Evolutionary conservation across 2,329 filamentous ascomycete species (phyloP).

Genomic region (Phyllachora maydis): DNA sequence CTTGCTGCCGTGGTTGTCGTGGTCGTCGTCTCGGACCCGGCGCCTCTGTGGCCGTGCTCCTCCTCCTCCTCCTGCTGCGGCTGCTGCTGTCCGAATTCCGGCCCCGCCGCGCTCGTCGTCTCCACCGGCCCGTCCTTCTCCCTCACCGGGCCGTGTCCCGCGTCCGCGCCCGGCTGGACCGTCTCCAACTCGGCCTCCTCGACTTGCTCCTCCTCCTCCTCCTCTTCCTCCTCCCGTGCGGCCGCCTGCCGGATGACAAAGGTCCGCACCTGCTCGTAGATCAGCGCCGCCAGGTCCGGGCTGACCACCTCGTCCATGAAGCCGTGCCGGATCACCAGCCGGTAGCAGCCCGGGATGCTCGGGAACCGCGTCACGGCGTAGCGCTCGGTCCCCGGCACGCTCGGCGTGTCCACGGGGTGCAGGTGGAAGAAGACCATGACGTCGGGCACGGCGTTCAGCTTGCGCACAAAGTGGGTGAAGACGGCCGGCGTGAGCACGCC

Average conservation of each 20-base stretch:
- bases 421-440: slow-evolving; percentile 60
- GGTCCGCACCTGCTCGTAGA: slow-evolving; percentile 34
- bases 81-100: too few relatives aligned
- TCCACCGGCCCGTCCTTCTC: too few relatives aligned
- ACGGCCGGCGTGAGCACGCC: slow-evolving; percentile 37
- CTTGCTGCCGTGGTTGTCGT: too few relatives aligned
- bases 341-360: slow-evolving; percentile 39
- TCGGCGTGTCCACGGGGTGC: slow-evolving; percentile 37
- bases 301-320: slow-evolving; percentile 54
- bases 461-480: slow-evolving; percentile 53
- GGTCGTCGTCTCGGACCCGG: too few relatives aligned
- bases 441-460: slow-evolving; percentile 46
- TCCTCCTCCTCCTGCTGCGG: too few relatives aligned
- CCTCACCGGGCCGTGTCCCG: too few relatives aligned
- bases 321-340: slow-evolving; percentile 48
- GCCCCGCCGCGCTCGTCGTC: too few relatives aligned
- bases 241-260: slow-evolving; percentile 10
- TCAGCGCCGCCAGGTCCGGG: slow-evolving; percentile 35
- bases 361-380: slow-evolving; percentile 21
- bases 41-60: too few relatives aligned
- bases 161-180: too few relatives aligned
- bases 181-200: slow-evolving; percentile 20
- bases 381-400: slow-evolving; percentile 23
- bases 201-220: slow-evolving; percentile 6
- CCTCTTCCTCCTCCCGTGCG: slow-evolving; percentile 2